phyloP scores from a whole-genome alignment of 2,329 filamentous ascomycete species.

The Clonostachys rhizophaga region DNA sequence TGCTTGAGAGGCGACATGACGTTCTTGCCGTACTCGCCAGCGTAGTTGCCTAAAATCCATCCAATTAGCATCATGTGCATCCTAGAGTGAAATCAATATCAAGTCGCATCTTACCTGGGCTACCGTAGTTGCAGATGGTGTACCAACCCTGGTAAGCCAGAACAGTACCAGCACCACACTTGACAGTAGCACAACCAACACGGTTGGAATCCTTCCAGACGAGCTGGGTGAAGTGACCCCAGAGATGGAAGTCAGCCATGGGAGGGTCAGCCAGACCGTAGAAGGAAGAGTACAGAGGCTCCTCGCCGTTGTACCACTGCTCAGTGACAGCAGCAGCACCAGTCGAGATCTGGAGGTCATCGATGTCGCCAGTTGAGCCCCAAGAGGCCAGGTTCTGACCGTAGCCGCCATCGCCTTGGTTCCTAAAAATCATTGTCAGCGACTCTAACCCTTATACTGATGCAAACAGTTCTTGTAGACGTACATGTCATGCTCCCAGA shows the following conservation, averaged over 20 bases:
- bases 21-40: slow-evolving; percentile 43
- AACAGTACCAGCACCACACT: slow-evolving; percentile 52
- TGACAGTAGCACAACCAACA: slow-evolving; percentile 60
- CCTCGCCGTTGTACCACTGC: slow-evolving; percentile 86
- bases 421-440: slow-evolving; percentile 33
- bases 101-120: slow-evolving; percentile 55
- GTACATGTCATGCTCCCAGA: slow-evolving; percentile 68
- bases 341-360: slow-evolving; percentile 37
- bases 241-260: slow-evolving; percentile 59
- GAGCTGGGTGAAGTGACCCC: slow-evolving; percentile 50
- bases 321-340: slow-evolving; percentile 69
- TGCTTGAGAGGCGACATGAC: slow-evolving; percentile 30
- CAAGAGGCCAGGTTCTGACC: slow-evolving; percentile 88
- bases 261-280: slow-evolving; percentile 49
- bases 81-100: background rate
- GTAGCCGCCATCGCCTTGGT: slow-evolving; percentile 59
- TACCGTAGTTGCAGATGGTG: slow-evolving; percentile 86
- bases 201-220: slow-evolving; percentile 31
- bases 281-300: slow-evolving; percentile 54
- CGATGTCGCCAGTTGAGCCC: slow-evolving; percentile 32
- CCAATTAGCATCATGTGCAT: slow-evolving; percentile 1
- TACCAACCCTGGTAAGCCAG: slow-evolving; percentile 53
- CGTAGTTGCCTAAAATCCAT: slow-evolving; percentile 41
- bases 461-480: slow-evolving; percentile 36
- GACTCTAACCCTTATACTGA: background rate